Evolutionary conservation across 106 monocot species (phyloP), one percentile per base, ranked within the genome.

Genomic region (Iris macrosiphon): DNA sequence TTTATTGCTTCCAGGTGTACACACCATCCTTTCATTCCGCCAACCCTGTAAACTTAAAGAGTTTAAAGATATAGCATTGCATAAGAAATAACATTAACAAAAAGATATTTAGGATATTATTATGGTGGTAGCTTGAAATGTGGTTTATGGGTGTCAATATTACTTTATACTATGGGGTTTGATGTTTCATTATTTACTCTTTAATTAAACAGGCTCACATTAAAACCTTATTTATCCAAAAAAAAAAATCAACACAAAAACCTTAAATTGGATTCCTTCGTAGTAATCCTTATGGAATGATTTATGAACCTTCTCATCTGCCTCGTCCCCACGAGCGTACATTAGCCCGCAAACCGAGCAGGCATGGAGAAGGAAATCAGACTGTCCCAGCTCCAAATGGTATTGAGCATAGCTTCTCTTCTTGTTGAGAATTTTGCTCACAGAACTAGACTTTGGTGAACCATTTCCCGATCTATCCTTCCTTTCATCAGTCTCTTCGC

Each of bases 261-360:
- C 94, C 88, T 85, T 89, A 55, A 94, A 85, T 29, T 58, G 71
- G 41, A 88, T 68, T 14, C 94, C 94, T 29, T 70, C 74, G n/a
- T 58, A 41, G 31, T 82, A 85, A 25, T 76, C 73, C 57, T 70
- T 78, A 60, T 94, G 94, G 49, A 75, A 89, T 10, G 31, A 18
- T 33, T 76, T 78, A 54, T 94, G 94, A 48, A 76, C 31, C 47
- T 89, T 76, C 68, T 94, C 94, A 41, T 94, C 94, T 8, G 31
- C 75, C 19, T 81, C 75, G 7, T 89, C 81, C 9, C 93, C 93
- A 8, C 70, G 66, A 2, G 93, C 55, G 64, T 93, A 93, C 73
- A 65, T 74, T 46, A 87, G 49, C 8, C 87, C 82, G 27, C 87
- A 87, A 6, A 71, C 57, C 1, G 70, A 46, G 68, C 87, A 87